Evolutionary conservation across 1,284 basidiomycete species (phyloP).

Genomic region (Xerocomus nothofagi): DNA sequence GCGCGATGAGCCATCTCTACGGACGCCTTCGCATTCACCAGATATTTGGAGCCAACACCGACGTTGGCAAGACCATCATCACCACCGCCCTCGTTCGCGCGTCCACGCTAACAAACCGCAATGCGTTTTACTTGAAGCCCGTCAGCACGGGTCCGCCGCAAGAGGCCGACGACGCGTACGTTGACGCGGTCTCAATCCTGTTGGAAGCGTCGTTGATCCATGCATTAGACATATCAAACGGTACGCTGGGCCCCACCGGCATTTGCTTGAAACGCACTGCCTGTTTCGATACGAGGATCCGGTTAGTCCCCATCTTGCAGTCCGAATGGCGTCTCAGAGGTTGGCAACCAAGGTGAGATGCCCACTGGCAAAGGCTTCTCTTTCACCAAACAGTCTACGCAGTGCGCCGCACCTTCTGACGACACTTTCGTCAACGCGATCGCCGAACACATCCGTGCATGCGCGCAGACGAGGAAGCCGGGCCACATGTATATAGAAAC

Average conservation of each 20-base stretch:
- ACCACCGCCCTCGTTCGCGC: constrained; percentile 81
- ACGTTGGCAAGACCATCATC: constrained; percentile 91
- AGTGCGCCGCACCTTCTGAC: constrained; percentile 51
- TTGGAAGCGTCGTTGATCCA: not conserved
- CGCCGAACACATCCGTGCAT: constrained; percentile 57
- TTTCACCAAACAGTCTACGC: constrained; percentile 1
- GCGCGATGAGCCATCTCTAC: constrained; percentile 57
- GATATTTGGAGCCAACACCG: constrained; percentile 89
- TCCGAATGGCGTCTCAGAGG: constrained; percentile 53
- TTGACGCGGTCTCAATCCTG: constrained; percentile 5
- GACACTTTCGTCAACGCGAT: constrained; percentile 70
- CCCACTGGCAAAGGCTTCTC: not conserved
- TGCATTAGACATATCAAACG: constrained; percentile 66
- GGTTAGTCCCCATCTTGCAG: constrained; percentile 92
- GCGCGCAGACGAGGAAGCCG: constrained; percentile 39
- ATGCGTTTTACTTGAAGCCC: constrained; percentile 86
- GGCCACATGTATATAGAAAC: constrained; percentile 89
- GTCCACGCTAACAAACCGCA: constrained; percentile 52
- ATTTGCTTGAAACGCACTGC: constrained; percentile 64
- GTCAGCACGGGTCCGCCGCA: constrained; percentile 83
- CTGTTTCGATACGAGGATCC: constrained; percentile 87
- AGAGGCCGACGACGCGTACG: constrained; percentile 82
- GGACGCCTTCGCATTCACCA: constrained; percentile 83
- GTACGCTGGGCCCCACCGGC: constrained; percentile 46
- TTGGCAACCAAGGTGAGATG: constrained; percentile 27